phyloP scores from a whole-genome alignment of 345 rosid genomes.

The Brassica incana region DNA sequence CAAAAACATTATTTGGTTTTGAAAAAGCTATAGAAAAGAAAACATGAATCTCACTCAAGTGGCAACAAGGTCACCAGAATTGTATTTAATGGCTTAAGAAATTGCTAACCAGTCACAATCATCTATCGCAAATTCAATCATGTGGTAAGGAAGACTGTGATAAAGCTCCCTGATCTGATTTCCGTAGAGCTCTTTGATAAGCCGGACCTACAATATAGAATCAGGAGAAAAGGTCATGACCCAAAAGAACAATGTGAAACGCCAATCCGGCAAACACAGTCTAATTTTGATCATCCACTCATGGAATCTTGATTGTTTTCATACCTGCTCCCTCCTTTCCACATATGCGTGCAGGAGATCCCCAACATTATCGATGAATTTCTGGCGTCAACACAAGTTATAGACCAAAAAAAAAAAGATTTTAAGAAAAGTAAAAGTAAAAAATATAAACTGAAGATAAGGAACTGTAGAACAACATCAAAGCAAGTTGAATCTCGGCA shows the following conservation, averaged over 20 bases:
- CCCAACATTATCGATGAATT: constrained; percentile 86
- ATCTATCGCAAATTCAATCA: constrained; percentile 77
- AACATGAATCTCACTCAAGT: background rate
- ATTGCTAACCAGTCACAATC: constrained; percentile 76
- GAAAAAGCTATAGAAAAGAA: background rate
- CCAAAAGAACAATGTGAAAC: background rate
- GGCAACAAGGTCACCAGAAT: background rate
- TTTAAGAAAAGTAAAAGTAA: background rate
- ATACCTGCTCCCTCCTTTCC: constrained; percentile 93
- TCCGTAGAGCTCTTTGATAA: constrained; percentile 89
- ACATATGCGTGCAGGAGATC: constrained; percentile 88
- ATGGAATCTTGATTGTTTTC: constrained; percentile 3
- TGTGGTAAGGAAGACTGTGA: constrained; percentile 92
- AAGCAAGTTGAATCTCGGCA: constrained; percentile 11
- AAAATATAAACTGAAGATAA: constrained; percentile 1
- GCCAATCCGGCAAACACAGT: background rate
- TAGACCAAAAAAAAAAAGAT: constrained; percentile 8
- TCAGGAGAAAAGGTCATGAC: constrained; percentile 12
- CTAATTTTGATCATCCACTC: constrained; percentile 16
- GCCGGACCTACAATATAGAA: constrained; percentile 62
- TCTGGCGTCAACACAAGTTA: constrained; percentile 50
- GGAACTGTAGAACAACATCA: constrained; percentile 5
- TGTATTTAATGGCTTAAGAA: constrained; percentile 6
- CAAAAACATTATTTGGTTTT: constrained; percentile 19
- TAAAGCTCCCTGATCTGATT: constrained; percentile 87